Evolutionary conservation across 352 stramenopile species (phyloP), one percentile per base, ranked within the genome.

Genomic region (Pythium rhizo-oryzae): DNA sequence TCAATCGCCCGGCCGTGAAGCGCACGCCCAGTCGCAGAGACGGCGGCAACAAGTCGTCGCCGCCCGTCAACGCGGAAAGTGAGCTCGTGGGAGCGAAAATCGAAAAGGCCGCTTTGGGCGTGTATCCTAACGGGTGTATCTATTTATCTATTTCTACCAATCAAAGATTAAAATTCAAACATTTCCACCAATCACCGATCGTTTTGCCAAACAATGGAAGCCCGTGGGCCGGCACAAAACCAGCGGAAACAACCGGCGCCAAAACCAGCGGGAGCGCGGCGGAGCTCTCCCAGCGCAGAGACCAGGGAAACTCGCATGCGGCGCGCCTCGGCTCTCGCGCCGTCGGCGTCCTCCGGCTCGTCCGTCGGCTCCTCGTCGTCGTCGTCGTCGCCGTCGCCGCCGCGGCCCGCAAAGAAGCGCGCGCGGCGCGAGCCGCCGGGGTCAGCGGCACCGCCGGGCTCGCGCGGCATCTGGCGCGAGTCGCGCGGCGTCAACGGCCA

Each of bases 351-450:
- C 4, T 51, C 53, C 3, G 53, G 39, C 25, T 59, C 47, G 13
- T 66, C 59, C 24, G 49, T 59, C 24, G 2, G 37, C 28, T 49
- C 53, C 30, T 0, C 25, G 21, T 49, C 53, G 62, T 33, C 28
- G 28, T 11, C 35, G 35, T 11, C 35, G 8, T 15, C 35, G 35
- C 13, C 35, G 35, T 15, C 35, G 35, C 72, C 69, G 13, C 58
- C 81, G 57, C 77, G 68, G 55, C 69, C 62, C 53, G 73, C 73
- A 60, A 68, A 77, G 58, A 72, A 81, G 44, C 62, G 69, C 69
- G 87, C 97, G 74, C 87, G 92, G 57, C 85, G 91, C 58, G 89
- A 80, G 51, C 82, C 97, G 67, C 70, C 85, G 41, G 79, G 5
- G 37, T n/a, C 91, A 75, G 15, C 28, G 37, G 44, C 12, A 16